Percentiles rank a stretch among this genome's conserved stretches.
Evolutionary conservation across 306 rosid species (phyloP).

Genomic region (Gastrolobium villosum): DNA sequence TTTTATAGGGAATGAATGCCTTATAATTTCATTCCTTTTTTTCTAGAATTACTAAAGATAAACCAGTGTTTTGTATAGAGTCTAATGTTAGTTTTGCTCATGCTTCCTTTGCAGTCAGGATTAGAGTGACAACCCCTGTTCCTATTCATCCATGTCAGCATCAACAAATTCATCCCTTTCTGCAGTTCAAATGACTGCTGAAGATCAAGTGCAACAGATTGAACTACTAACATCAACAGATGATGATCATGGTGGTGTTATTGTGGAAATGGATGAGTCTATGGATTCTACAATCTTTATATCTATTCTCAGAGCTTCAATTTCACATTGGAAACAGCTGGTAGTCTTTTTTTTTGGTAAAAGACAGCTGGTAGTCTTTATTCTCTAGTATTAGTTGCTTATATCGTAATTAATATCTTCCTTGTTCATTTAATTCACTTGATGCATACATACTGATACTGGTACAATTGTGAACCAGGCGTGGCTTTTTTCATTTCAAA

Average conservation of each 20-base stretch:
- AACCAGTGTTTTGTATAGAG: background rate
- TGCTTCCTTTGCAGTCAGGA: constrained; percentile 37
- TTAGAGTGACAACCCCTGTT: constrained; percentile 29
- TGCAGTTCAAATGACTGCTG: constrained; percentile 43
- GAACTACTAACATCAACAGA: constrained; percentile 60
- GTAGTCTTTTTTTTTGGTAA: too few relatives aligned
- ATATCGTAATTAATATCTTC: background rate
- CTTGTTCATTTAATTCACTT: background rate
- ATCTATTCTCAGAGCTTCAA: constrained; percentile 69
- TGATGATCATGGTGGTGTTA: constrained; percentile 79
- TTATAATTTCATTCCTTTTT: constrained; percentile 11
- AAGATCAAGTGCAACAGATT: constrained; percentile 53
- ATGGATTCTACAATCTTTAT: constrained; percentile 63
- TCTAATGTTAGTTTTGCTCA: constrained; percentile 1
- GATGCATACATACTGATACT: background rate
- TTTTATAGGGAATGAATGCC: constrained; percentile 1
- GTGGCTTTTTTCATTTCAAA: constrained; percentile 14
- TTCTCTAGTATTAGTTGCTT: constrained; percentile 12
- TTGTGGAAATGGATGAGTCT: constrained; percentile 66
- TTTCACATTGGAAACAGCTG: constrained; percentile 79
- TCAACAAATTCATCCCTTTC: constrained; percentile 41
- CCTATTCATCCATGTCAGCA: constrained; percentile 41
- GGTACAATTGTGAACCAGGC: background rate
- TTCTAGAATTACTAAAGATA: background rate
- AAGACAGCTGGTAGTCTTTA: too few relatives aligned